Percentiles rank a stretch among this genome's conserved stretches.
Conservation (phyloP, 2,329 filamentous ascomycete species). For the Dothidotthia symphoricarpi region DNA sequence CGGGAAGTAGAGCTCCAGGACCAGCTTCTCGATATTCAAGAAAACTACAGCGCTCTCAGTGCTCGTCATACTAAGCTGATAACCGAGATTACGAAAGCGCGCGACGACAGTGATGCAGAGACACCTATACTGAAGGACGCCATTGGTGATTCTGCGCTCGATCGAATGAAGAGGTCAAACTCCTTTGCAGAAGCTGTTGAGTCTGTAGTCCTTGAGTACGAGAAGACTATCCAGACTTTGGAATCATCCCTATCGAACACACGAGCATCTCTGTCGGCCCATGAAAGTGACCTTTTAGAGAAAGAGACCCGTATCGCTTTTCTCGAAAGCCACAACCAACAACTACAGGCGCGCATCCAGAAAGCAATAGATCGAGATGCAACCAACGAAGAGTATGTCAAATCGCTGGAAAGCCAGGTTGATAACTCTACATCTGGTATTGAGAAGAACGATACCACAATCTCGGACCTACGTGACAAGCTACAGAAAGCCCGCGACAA, state of each 20-base stretch:
- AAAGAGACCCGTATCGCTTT: slow-evolving; percentile 93
- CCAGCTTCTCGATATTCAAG: slow-evolving; percentile 85
- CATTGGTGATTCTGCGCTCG: slow-evolving; percentile 74
- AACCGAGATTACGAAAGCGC: slow-evolving; percentile 83
- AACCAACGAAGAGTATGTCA: slow-evolving; percentile 88
- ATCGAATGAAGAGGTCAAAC: slow-evolving; percentile 89
- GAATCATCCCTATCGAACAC: slow-evolving; percentile 91
- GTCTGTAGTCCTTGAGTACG: slow-evolving; percentile 93
- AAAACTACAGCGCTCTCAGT: slow-evolving; percentile 89
- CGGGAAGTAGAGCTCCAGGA: slow-evolving; percentile 90
- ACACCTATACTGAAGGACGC: slow-evolving; percentile 61
- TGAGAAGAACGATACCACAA: slow-evolving; percentile 84
- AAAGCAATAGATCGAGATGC: slow-evolving; percentile 89
- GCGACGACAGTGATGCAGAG: slow-evolving; percentile 61
- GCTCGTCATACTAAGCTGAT: slow-evolving; percentile 94
- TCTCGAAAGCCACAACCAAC: slow-evolving; percentile 84
- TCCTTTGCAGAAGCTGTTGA: slow-evolving; percentile 95
- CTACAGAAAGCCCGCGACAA: slow-evolving; percentile 84
- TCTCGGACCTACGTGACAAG: slow-evolving; percentile 87
- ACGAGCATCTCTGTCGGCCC: slow-evolving; percentile 74
- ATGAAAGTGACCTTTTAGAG: slow-evolving; percentile 83
- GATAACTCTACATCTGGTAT: slow-evolving; percentile 89
- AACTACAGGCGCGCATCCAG: slow-evolving; percentile 85
- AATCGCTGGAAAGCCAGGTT: slow-evolving; percentile 85
- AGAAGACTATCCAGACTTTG: slow-evolving; percentile 94